Conservation (phyloP, 306 rosid species). For the Astragalus membranaceus region DNA sequence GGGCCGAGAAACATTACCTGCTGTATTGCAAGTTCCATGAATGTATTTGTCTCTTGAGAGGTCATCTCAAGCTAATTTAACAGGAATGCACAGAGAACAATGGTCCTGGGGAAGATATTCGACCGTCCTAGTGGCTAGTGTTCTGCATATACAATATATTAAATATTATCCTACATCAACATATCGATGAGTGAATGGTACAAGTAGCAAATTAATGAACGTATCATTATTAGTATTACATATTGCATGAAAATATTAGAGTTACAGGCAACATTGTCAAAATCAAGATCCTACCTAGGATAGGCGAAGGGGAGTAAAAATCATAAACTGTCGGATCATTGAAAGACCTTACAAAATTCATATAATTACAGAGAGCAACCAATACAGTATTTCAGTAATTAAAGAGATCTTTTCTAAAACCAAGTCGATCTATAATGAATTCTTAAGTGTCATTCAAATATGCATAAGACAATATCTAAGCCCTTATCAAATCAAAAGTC, state of each 20-base stretch:
- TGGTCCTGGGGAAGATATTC: not conserved
- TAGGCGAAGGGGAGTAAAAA: not conserved
- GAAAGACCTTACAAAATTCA: not conserved
- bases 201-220: not conserved
- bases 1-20: constrained; percentile 37
- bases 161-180: not conserved
- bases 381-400: no score
- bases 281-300: not conserved
- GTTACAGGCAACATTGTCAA: not conserved
- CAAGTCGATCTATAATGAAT: no score
- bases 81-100: not conserved
- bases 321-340: not conserved
- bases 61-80: constrained; percentile 1
- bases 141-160: not conserved
- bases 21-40: constrained; percentile 70
- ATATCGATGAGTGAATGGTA: not conserved
- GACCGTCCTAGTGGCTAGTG: not conserved
- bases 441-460: no score
- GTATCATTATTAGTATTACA: no score
- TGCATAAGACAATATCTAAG: no score
- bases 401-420: no score
- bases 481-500: no score
- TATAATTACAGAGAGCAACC: not conserved
- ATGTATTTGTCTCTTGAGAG: constrained; percentile 7
- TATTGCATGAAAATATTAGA: not conserved